Evolutionary conservation across 352 stramenopile species (phyloP), one percentile per base, ranked within the genome.

Genomic region (Pythium rhizo-oryzae): DNA sequence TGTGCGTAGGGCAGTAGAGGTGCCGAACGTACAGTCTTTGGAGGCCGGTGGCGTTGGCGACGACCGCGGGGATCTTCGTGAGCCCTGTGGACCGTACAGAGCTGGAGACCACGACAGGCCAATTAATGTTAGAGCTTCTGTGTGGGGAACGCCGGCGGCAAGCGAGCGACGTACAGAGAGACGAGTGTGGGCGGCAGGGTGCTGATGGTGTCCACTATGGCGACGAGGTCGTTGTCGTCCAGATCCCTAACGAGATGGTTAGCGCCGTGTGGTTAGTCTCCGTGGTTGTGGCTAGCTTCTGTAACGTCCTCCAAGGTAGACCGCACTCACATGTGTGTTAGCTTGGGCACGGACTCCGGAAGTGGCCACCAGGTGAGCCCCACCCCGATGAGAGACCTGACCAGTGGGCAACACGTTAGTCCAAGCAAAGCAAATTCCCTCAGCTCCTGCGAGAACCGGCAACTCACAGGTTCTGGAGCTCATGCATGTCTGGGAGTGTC

Each of bases 401-500:
- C 25, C 16, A 62, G 47, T 21, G 16, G 57, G 23, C 24, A 1
- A n/a, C 33, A 13, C 23, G 54, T 46, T n/a, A 44, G 21, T 33
- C 28, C 28, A 6, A 33, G 28, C 28, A 6, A 33, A 33, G 6
- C 28, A 33, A 33, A 33, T 2, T 33, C 28, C 28, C 28, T 33
- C 28, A 21, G 35, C 15, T 13, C 24, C 19, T 0, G 12, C 21
- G 5, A 24, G 30, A 43, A 5, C 24, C 23, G 9, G 35, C 1
- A 21, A 63, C 54, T 18, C 50, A 71, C 58, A 65, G 57, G 28
- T 60, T 65, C 24, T 41, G 56, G 19, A 71, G 58, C 39, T 55
- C 16, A 19, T 49, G 56, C 64, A 71, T 71, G 7, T 25, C 15
- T 12, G 64, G 64, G 4, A 71, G 56, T 1, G 64, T 43, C 28